Evolutionary conservation across 306 rosid species (phyloP).

Genomic region (Gleditsia sinensis): DNA sequence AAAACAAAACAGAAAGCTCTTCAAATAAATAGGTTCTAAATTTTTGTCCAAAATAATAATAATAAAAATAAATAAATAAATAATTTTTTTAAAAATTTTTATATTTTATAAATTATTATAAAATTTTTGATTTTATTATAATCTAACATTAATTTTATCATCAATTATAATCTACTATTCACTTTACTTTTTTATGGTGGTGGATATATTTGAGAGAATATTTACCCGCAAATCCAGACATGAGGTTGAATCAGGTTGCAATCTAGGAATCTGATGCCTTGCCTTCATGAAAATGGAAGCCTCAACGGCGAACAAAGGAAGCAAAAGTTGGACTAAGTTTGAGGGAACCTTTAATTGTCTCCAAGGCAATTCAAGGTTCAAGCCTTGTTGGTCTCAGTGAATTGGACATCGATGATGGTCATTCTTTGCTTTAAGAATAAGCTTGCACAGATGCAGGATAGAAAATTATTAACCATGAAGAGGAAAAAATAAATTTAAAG

Average conservation of each 20-base stretch:
- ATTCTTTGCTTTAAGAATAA: slow-evolving; percentile 14
- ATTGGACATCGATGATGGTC: background rate
- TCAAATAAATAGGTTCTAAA: too few species aligned
- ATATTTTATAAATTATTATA: too few species aligned
- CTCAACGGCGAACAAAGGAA: background rate
- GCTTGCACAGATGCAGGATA: background rate
- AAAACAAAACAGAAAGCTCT: too few species aligned
- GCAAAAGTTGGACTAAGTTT: slow-evolving; percentile 9
- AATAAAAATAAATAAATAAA: too few species aligned
- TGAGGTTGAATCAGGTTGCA: slow-evolving; percentile 22
- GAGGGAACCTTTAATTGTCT: background rate
- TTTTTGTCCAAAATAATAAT: too few species aligned
- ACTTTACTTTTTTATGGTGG: too few species aligned
- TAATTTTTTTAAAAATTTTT: too few species aligned
- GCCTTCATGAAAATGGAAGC: background rate
- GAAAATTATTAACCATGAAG: background rate
- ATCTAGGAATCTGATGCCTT: slow-evolving; percentile 37
- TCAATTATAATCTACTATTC: too few species aligned
- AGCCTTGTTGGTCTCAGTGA: background rate
- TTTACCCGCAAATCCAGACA: background rate
- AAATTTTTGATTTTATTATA: too few species aligned
- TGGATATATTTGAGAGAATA: too few species aligned
- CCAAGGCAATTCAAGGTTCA: background rate
- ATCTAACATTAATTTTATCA: too few species aligned
- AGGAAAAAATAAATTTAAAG: background rate